Evolutionary conservation across 148 eudicot species (phyloP).

Genomic region (Pouteria glomerata): DNA sequence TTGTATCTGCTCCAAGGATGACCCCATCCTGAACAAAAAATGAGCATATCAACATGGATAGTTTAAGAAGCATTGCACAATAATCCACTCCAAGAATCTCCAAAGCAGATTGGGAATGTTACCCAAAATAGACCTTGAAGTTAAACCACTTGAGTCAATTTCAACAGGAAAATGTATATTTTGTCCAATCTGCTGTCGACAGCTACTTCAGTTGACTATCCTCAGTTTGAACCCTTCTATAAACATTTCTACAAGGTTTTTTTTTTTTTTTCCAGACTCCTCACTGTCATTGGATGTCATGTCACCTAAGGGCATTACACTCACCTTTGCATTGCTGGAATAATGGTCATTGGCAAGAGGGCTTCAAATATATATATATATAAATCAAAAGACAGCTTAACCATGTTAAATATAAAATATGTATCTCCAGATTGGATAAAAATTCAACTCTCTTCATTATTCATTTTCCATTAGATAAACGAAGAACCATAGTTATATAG

Average conservation of each 20-base stretch:
- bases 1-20: slow-evolving; percentile 93
- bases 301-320: not conserved
- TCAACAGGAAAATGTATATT: not conserved
- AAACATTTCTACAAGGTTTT: not conserved
- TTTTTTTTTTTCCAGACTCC: not conserved
- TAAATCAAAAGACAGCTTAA: not conserved
- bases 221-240: not conserved
- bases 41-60: not conserved
- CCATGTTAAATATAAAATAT: not conserved
- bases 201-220: not conserved
- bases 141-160: not conserved
- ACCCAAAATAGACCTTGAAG: not conserved
- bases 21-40: slow-evolving; percentile 68
- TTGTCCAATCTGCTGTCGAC: not conserved
- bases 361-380: not conserved
- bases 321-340: not conserved
- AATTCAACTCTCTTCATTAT: not conserved
- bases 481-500: not conserved
- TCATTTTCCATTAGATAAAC: not conserved
- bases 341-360: not conserved
- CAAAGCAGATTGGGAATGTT: not conserved
- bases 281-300: not conserved
- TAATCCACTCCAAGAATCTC: not conserved
- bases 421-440: too few relatives aligned
- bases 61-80: not conserved